Evolutionary conservation across 1,284 basidiomycete genomes (phyloP).

Genomic region (Ceratobasidium sp.): DNA sequence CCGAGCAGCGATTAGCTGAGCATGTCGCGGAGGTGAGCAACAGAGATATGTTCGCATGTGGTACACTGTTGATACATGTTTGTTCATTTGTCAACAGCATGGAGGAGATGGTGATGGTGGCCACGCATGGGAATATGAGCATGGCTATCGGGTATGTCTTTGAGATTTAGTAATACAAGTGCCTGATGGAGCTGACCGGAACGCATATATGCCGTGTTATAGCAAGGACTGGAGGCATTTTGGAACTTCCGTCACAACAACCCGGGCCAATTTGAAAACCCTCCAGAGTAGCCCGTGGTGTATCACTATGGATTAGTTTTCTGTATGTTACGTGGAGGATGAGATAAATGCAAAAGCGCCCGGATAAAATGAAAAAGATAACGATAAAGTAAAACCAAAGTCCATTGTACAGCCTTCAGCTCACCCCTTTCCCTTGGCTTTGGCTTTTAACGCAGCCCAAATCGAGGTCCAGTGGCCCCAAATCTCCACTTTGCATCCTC

Average conservation of each 20-base stretch:
- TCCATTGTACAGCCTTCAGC: neutral
- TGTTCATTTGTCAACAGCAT: neutral
- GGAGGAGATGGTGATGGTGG: conserved; percentile 25
- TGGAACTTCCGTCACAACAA: conserved; percentile 36
- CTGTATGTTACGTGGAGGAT: neutral
- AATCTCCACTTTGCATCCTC: conserved; percentile 12
- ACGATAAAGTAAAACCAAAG: neutral
- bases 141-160: conserved; percentile 27
- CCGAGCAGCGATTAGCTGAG: conserved; percentile 32
- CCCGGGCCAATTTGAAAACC: conserved; percentile 21
- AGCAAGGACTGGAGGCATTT: conserved; percentile 35
- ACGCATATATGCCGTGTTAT: neutral
- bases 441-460: neutral
- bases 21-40: conserved; percentile 30
- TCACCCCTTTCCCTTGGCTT: neutral
- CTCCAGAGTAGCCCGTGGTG: conserved; percentile 12
- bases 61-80: neutral
- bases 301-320: neutral
- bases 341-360: too few relatives aligned
- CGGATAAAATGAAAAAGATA: neutral
- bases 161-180: neutral
- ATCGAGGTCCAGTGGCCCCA: neutral
- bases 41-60: neutral
- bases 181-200: neutral
- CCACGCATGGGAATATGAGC: conserved; percentile 36